Evolutionary conservation across 2,329 filamentous ascomycete genomes (phyloP).

Genomic region (Alternaria panax): DNA sequence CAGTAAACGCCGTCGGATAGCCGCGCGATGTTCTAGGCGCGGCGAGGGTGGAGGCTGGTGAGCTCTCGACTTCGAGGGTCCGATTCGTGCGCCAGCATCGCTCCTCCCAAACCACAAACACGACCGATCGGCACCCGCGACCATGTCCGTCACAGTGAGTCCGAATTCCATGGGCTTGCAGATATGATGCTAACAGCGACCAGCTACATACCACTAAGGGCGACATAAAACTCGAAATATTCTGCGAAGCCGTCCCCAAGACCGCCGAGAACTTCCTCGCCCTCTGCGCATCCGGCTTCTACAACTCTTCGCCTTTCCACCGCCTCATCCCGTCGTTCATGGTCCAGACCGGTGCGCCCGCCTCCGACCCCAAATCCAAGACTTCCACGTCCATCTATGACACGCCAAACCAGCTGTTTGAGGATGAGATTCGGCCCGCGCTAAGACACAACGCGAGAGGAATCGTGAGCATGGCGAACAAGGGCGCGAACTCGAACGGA

Average conservation of each 20-base stretch:
- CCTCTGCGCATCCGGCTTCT: conserved; percentile 81
- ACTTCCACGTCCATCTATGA: conserved; percentile 75
- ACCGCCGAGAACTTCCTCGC: conserved; percentile 93
- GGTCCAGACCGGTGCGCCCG: conserved; percentile 73
- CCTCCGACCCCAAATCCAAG: conserved; percentile 62
- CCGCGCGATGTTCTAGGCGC: conserved; percentile 17
- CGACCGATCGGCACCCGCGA: conserved; percentile 20
- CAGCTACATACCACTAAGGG: conserved; percentile 84
- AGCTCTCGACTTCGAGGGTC: conserved; percentile 9
- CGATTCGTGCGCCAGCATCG: conserved; percentile 12
- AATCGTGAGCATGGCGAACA: conserved; percentile 80
- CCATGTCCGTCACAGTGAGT: conserved; percentile 59
- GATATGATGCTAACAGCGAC: neutral
- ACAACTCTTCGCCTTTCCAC: conserved; percentile 78
- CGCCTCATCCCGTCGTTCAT: conserved; percentile 83
- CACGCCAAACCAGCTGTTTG: conserved; percentile 63
- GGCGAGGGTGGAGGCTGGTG: conserved; percentile 8
- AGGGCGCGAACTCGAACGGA: conserved; percentile 75
- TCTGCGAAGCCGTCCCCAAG: conserved; percentile 93
- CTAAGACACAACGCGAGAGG: conserved; percentile 73
- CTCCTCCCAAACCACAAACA: conserved; percentile 15
- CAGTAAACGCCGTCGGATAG: conserved; percentile 6
- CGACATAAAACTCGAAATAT: conserved; percentile 93
- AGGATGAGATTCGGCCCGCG: conserved; percentile 79
- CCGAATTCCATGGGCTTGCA: neutral